Conservation (phyloP, 2,329 filamentous ascomycete species). For the Alternaria infectoria region DNA sequence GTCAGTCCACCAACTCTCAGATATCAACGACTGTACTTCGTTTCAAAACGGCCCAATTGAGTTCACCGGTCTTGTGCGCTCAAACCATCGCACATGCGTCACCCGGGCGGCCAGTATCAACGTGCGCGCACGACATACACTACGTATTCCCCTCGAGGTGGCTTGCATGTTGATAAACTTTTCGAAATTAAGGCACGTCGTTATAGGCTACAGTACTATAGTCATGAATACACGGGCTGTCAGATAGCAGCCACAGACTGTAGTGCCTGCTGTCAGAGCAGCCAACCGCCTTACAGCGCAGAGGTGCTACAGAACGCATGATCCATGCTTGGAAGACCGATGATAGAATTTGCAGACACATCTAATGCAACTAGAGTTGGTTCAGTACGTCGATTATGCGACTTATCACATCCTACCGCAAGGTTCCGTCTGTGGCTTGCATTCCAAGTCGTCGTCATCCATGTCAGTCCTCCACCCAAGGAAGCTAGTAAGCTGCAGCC, state of each 20-base stretch:
- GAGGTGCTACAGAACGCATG: neutral
- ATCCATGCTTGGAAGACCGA: neutral
- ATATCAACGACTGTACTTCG: neutral
- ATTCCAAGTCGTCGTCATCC: neutral
- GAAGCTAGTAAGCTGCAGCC: conserved; percentile 10
- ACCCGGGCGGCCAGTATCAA: conserved; percentile 21
- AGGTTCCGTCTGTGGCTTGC: neutral
- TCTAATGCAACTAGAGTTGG: conserved; percentile 1
- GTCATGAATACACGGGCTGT: neutral
- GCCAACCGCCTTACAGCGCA: neutral
- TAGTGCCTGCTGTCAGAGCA: conserved; percentile 6
- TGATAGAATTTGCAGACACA: neutral
- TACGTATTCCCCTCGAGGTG: neutral
- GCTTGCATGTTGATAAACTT: neutral
- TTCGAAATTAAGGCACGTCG: neutral
- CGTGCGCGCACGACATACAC: conserved; percentile 19
- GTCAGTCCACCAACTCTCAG: neutral
- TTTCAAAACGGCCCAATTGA: neutral
- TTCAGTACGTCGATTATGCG: neutral
- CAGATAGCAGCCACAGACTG: conserved; percentile 10
- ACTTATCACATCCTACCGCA: conserved; percentile 3
- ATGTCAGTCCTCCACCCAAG: neutral
- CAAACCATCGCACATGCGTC: neutral
- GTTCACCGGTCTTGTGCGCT: neutral
- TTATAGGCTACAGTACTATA: neutral